phyloP scores from a whole-genome alignment of 805 yeast genomes.

The Hanseniaspora valbyensis region DNA sequence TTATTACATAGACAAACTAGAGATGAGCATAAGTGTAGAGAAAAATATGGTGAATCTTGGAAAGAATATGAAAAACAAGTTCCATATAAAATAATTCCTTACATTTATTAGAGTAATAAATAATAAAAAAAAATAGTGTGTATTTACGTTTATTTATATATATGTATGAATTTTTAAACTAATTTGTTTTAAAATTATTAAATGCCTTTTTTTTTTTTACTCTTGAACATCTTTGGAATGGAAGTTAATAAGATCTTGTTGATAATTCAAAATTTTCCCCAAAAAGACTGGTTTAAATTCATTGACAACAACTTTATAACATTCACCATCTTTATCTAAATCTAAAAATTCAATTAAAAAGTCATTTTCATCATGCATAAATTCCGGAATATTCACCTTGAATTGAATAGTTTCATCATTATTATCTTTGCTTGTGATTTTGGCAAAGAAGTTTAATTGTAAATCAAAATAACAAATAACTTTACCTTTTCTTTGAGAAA shows the following conservation, averaged over 20 bases:
- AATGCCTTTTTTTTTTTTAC: too few relatives aligned
- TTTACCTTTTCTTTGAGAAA: conserved; percentile 73
- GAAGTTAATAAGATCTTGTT: conserved; percentile 46
- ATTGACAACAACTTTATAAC: conserved; percentile 30
- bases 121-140: conserved; percentile 16
- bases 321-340: conserved; percentile 28
- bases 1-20: conserved; percentile 79
- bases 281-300: conserved; percentile 44
- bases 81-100: conserved; percentile 86
- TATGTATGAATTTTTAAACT: background rate
- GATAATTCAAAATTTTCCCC: conserved; percentile 45
- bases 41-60: conserved; percentile 83
- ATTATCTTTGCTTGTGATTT: conserved; percentile 15
- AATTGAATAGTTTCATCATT: conserved; percentile 34
- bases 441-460: conserved; percentile 32
- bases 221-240: conserved; percentile 59
- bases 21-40: conserved; percentile 83
- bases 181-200: background rate
- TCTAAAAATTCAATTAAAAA: conserved; percentile 44
- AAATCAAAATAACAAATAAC: conserved; percentile 66
- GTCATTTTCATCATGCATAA: conserved; percentile 65
- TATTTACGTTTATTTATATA: background rate
- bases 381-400: conserved; percentile 47
- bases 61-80: conserved; percentile 65
- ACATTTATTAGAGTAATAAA: conserved; percentile 69